Evolutionary conservation across 768 basidiomycete genomes (phyloP), one percentile per base, ranked within the genome.

Genomic region (Mycena crocata): DNA sequence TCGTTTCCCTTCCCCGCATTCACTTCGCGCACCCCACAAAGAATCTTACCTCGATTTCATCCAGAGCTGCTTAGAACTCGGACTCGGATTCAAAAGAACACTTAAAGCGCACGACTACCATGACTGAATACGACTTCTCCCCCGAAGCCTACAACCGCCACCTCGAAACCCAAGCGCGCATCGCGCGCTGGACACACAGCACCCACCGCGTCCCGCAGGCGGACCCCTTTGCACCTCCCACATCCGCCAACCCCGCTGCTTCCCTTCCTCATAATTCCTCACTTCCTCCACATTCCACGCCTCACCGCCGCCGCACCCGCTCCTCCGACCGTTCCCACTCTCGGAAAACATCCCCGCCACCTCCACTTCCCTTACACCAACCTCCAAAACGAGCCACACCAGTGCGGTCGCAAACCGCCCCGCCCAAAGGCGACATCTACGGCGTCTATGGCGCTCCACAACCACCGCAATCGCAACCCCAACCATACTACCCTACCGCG

Each of bases 61-160:
- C n/a, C n/a, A n/a, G n/a, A n/a, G n/a, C n/a, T n/a, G n/a, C n/a
- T n/a, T n/a, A n/a, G n/a, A n/a, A n/a, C n/a, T n/a, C n/a, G n/a
- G n/a, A n/a, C n/a, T n/a, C n/a, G n/a, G n/a, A n/a, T n/a, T n/a
- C n/a, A n/a, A n/a, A n/a, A n/a, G n/a, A n/a, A n/a, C n/a, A n/a
- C n/a, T n/a, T n/a, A n/a, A n/a, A n/a, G n/a, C n/a, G n/a, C n/a
- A n/a, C n/a, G n/a, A n/a, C n/a, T n/a, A n/a, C n/a, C n/a, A 83
- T 83, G 82, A 83, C 82, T 19, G 82, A 83, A 68, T 83, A 83
- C 76, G 82, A 83, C 74, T 83, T 77, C 70, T 82, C 81, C 57
- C 80, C 80, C 31, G 82, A 78, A 51, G 82, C 82, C 9, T 75
- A 75, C 68, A 73, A 81, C 58, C 78, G 75, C 0, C 73, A 80